Percentiles rank a stretch among this genome's conserved stretches.
These are phyloP conservation scores for Capsicum rhomboideum DNA, from an alignment of 257 asterid species.

Conservation along the genomic window DNA sequence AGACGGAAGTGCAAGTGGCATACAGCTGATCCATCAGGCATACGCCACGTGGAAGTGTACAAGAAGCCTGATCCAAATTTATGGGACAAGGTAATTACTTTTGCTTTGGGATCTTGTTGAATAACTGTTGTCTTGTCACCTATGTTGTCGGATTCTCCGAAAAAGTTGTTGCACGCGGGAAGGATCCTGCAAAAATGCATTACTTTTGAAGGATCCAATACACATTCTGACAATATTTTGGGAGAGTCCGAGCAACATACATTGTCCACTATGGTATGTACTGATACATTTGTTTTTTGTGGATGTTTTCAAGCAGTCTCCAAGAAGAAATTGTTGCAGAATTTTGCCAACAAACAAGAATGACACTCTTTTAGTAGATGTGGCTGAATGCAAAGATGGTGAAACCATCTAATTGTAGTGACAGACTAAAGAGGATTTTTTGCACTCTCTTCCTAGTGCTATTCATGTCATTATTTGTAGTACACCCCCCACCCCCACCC, in stretches of 20 bases:
- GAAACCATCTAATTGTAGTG: constrained; percentile 18
- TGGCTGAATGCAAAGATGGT: constrained; percentile 26
- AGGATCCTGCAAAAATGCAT: neutral
- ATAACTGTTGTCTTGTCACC: neutral
- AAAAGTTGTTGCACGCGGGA: neutral
- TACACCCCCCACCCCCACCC: too few species aligned
- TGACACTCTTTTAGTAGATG: constrained; percentile 26
- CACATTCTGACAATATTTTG: neutral
- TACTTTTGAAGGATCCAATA: neutral
- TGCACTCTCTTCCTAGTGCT: neutral
- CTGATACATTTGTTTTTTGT: neutral
- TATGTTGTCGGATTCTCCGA: neutral
- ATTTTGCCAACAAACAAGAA: constrained; percentile 20
- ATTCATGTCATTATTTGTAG: neutral
- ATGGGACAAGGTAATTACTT: constrained; percentile 33
- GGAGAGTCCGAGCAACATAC: neutral
- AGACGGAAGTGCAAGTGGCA: constrained; percentile 6
- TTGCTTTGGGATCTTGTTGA: neutral
- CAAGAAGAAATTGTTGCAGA: constrained; percentile 44
- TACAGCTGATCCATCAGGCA: constrained; percentile 11
- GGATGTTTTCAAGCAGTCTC: constrained; percentile 15
- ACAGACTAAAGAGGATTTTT: neutral
- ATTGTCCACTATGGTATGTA: neutral
- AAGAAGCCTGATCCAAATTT: constrained; percentile 31
- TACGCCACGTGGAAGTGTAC: constrained; percentile 22